Evolutionary conservation across 345 rosid species (phyloP).

Genomic region (Arabidopsis thaliana): TAIR10.1 NC_003070.9:21110001-21110500

Average conservation of each 20-base stretch:
- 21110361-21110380: not conserved
- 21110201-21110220: not conserved
- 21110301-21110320: conserved; percentile 38
- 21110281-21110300: conserved; percentile 77
- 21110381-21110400: conserved; percentile 73
- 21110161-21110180: not conserved
- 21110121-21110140: conserved; percentile 94
- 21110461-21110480: conserved; percentile 52
- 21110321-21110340: not conserved
- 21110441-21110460: conserved; percentile 49
- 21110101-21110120: conserved; percentile 90
- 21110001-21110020: conserved; percentile 91
- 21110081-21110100: not conserved
- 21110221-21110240: not conserved
- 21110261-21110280: conserved; percentile 75
- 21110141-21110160: conserved; percentile 84
- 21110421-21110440: conserved; percentile 54
- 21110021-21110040: conserved; percentile 54
- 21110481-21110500: not conserved
- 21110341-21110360: conserved; percentile 6
- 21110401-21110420: conserved; percentile 56
- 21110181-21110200: not conserved
- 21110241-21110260: conserved; percentile 17
- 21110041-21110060: conserved; percentile 18
- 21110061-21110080: conserved; percentile 21